Evolutionary conservation across 1,284 basidiomycete genomes (phyloP).

Genomic region (Trichosporon ovoides): DNA sequence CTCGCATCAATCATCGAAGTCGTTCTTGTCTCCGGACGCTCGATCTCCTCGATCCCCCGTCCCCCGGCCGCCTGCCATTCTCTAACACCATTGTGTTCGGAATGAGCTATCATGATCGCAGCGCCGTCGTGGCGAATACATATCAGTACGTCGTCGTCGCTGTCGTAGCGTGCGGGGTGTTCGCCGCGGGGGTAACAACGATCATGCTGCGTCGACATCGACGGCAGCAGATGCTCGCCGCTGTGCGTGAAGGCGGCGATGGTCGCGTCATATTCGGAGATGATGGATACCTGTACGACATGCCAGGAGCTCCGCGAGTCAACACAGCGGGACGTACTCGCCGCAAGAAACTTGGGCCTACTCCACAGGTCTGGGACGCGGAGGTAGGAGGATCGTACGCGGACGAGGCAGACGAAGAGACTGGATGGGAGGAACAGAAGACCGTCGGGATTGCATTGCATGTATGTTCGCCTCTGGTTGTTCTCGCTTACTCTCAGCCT

Average conservation of each 20-base stretch:
- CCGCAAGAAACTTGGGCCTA: slow-evolving; percentile 9
- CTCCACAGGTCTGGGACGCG: slow-evolving; percentile 15
- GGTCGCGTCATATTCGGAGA: slow-evolving; percentile 9
- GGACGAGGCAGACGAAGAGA: slow-evolving; percentile 1
- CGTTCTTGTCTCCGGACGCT: too few species aligned
- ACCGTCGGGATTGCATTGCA: background rate
- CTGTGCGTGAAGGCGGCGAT: background rate
- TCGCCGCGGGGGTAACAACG: slow-evolving; percentile 22
- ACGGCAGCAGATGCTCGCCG: slow-evolving; percentile 4
- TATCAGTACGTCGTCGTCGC: slow-evolving; percentile 32
- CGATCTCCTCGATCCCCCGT: too few species aligned
- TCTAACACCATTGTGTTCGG: background rate
- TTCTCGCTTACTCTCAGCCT: background rate
- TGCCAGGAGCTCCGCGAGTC: background rate
- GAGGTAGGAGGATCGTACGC: slow-evolving; percentile 1
- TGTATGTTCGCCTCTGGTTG: background rate
- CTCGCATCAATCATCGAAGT: too few species aligned
- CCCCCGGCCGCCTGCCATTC: background rate
- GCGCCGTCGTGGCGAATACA: slow-evolving; percentile 10
- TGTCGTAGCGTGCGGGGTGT: slow-evolving; percentile 26
- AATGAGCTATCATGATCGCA: background rate
- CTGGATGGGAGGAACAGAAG: background rate
- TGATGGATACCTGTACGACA: slow-evolving; percentile 9
- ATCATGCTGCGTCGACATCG: slow-evolving; percentile 23
- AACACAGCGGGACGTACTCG: background rate